Base-by-base conservation (phyloP, 169 alveolate genomes). In the Cryptosporidium baileyi region DNA sequence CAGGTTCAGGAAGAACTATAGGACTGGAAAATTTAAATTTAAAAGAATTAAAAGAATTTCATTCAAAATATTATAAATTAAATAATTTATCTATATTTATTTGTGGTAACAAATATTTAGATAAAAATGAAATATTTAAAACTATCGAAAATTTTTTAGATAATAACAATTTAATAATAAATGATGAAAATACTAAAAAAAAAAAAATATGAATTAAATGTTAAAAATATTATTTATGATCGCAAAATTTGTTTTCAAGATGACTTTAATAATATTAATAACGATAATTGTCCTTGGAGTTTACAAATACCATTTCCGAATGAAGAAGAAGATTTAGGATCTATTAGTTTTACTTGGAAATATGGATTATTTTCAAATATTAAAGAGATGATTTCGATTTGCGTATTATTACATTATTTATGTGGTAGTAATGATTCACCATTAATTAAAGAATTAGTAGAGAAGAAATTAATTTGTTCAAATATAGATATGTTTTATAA, bases 261-360 rank as follows among this genome's bases (percentile, higher is more conserved):
- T n/a, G n/a, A n/a, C n/a, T n/a, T n/a, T n/a, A n/a, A n/a, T n/a
- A n/a, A 47, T 47, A n/a, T 47, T 47, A 11, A 47, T 3, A 47
- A 2, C 1, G 19, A 47, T 4, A 0, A 47, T 41, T 41, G 49
- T 47, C 85, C 67, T 15, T 54, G 65, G 67, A 8, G 32, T 24
- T 11, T 74, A 36, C 43, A 13, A 17, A 57, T 74, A 5, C 85
- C 85, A 41, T 74, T 54, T 19, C 67, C 85, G 5, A 59, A 59
- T 11, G 85, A 74, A 74, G 85, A 74, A 13, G 85, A 74, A 22
- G 85, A 74, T 15, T 5, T 74, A 15, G 67, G 63, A 40, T 51
- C 57, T 1, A 59, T 74, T 19, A 54, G 65, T 9, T 54, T 74
- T 11, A 51, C 85, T 8, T 74, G 85, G 85, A 32, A 26, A 38